Evolutionary conservation across 139 green algal genomes (phyloP), one percentile per base, ranked within the genome.

Genomic region (Picochlorum sp.): DNA sequence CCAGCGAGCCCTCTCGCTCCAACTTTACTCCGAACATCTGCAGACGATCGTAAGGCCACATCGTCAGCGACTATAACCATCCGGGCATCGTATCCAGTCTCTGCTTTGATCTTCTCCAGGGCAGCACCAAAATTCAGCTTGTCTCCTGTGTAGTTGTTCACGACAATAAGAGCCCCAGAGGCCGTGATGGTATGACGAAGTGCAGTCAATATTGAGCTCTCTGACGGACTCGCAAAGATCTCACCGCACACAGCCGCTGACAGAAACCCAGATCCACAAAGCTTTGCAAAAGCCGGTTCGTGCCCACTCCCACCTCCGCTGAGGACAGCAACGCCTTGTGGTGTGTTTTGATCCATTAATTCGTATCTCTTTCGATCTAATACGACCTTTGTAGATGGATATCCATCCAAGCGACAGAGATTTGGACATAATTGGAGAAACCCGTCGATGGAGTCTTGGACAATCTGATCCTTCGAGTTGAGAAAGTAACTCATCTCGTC

Each of bases 71-170:
- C 77, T 11, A 86, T 61, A 20, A 90, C 75, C 79, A 91, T 70
- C 55, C 86, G 79, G 49, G 90, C 85, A 44, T 58, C 52, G 44
- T 76, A 57, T 21, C 18, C 16, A 4, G 85, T 87, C 68, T 89
- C 81, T 0, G 75, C 69, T 74, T 86, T 87, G 44, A 88, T 90
- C 20, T 79, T 73, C 75, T 96, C 92, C 0, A 78, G 83, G 5
- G 91, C 91, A 41, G 95, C 65, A 0, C 92, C 92, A 77, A 98
- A 98, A 66, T 95, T 84, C 16, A 98, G 79, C 2, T 86, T 63
- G 66, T 98, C 92, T 2, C 91, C 85, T 21, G 89, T 97, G 80
- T 97, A 97, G 72, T 95, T 96, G 65, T 85, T 85, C 34, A 93
- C 74, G 26, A 95, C 72, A 5, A 95, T 66, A 31, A 94, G 77